Evolutionary conservation across 306 rosid species (phyloP), one percentile per base, ranked within the genome.

Genomic region (Cyamopsis tetragonoloba): DNA sequence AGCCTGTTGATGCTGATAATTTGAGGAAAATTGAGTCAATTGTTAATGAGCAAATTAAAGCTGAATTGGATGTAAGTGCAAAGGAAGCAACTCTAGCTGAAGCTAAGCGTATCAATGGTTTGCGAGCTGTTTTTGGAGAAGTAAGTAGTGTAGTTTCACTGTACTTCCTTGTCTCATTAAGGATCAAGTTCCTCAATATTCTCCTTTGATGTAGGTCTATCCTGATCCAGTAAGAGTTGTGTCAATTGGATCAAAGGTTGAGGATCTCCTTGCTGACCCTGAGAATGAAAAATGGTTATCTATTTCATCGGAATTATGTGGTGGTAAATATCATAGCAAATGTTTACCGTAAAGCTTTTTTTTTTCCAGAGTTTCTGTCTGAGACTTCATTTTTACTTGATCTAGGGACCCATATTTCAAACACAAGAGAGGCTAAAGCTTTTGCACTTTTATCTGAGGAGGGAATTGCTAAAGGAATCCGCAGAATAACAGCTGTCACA

Each of bases 101-200:
- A 9, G 99, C 97, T 43, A 84, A 83, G 77, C 80, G 73, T 22
- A 88, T 93, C 59, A 85, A 88, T 53, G 95, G 99, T 57, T 67
- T 93, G 62, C 86, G 99, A 84, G 99, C 97, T 75, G 99, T 93
- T 62, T 93, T 93, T 80, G 99, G 99, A 54, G 99, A 93, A 83
- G 99, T 93, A 73, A 77, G 88, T 46, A 46, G 58, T 27, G 71
- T 22, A 62, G 15, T 43, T 63, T 66, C 37, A 62, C 48, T 57
- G 20, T 53, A 69, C 7, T 23, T 75, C 69, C 50, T 59, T 65
- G 51, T 53, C 76, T 58, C 42, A 17, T n/a, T 60, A 61, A 28
- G 44, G 59, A 31, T 11, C 44, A 15, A 46, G 49, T 38, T 66
- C 43, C 44, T 15, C 15, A 77, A 71, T 30, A 32, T 55, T 81